A percentile compares a stretch with the other conserved stretches of the same genome.
Evolutionary conservation across 768 basidiomycete species (phyloP).

Genomic region (Amanita molliuscula): DNA sequence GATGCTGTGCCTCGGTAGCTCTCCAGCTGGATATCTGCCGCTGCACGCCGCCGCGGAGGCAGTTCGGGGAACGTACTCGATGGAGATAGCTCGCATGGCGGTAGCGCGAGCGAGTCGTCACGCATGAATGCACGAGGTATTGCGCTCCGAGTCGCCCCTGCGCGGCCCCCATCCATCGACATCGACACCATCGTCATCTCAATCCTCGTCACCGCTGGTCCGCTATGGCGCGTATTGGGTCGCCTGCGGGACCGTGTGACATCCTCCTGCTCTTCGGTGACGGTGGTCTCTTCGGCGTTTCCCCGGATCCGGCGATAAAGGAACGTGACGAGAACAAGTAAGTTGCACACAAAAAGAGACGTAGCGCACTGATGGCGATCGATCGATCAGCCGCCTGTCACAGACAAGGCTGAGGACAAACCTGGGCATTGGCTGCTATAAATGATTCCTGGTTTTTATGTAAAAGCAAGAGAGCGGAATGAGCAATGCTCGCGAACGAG

Average conservation of each 20-base stretch:
- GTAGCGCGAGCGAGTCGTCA: not conserved
- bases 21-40: too few species aligned
- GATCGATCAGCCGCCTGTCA: not conserved
- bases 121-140: not conserved
- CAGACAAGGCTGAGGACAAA: slow-evolving; percentile 1
- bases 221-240: not conserved
- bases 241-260: not conserved
- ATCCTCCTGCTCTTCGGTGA: not conserved
- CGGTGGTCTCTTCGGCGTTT: not conserved
- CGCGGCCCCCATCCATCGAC: too few species aligned
- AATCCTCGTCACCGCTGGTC: not conserved
- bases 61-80: slow-evolving; percentile 1
- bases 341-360: slow-evolving; percentile 12
- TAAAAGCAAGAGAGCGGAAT: slow-evolving; percentile 10
- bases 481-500: slow-evolving; percentile 11
- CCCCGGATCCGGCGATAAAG: slow-evolving; percentile 11
- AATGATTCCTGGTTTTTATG: not conserved
- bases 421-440: slow-evolving; percentile 9
- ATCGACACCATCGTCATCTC: not conserved
- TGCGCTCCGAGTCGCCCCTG: not conserved
- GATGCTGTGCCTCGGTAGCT: not conserved
- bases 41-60: not conserved
- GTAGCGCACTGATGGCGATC: not conserved
- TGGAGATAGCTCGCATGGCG: not conserved
- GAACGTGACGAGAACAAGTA: slow-evolving; percentile 17